Conservation (phyloP, 129 eudicot genomes). For the Glebionis coronaria region DNA sequence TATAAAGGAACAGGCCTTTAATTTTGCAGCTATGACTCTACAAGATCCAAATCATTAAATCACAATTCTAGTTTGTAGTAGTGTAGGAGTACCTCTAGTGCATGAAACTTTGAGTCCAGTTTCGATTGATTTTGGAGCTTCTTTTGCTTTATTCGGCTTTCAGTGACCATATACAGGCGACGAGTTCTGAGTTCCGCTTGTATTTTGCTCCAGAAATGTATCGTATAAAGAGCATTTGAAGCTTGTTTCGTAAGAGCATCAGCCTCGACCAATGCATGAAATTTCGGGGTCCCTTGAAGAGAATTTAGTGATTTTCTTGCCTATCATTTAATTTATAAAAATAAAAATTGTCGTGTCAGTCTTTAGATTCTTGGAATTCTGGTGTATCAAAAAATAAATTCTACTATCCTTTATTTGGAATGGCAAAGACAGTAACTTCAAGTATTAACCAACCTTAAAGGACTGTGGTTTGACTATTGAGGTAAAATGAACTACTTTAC, state of each 20-base stretch:
- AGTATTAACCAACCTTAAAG: too few relatives aligned
- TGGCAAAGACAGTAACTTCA: too few relatives aligned
- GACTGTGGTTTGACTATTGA: neutral
- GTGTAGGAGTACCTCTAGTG: constrained; percentile 36
- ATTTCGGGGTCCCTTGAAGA: constrained; percentile 33
- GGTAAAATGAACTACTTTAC: constrained; percentile 9
- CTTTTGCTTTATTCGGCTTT: constrained; percentile 40
- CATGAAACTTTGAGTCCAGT: constrained; percentile 54
- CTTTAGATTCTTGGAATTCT: neutral
- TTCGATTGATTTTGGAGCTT: constrained; percentile 51
- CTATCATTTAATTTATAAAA: constrained; percentile 22
- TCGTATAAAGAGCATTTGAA: constrained; percentile 32
- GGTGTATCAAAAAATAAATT: neutral
- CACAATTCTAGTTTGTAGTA: constrained; percentile 5
- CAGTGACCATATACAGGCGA: constrained; percentile 43
- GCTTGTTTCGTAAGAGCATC: constrained; percentile 40
- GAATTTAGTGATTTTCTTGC: constrained; percentile 36
- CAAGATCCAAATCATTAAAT: neutral
- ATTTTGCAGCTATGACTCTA: neutral
- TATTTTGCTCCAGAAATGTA: constrained; percentile 57
- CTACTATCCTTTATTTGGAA: too few relatives aligned
- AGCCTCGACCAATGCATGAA: constrained; percentile 31
- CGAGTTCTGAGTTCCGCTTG: constrained; percentile 48
- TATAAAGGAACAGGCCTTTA: neutral
- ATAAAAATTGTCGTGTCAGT: neutral